Percentiles rank a stretch among this genome's conserved stretches.
These are phyloP conservation scores for Parietichytrium sp. DNA, from an alignment of 108 stramenopile genomes.

Conservation along the genomic window DNA sequence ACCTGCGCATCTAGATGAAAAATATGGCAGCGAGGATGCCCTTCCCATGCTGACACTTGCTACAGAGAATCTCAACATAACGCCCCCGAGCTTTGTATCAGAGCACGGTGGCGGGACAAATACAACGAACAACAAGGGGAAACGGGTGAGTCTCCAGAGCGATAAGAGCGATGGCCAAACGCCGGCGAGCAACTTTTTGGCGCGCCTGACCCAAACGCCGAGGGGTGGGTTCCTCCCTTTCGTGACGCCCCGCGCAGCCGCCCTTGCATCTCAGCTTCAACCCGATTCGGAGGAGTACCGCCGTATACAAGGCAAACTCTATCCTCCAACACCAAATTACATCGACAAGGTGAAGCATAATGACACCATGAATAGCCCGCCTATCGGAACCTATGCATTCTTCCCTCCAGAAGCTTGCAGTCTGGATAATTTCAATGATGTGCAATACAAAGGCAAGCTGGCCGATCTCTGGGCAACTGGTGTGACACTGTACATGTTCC, in stretches of 20 bases:
- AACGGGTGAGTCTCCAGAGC: too few relatives aligned
- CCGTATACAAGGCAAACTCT: not conserved
- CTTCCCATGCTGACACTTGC: not conserved
- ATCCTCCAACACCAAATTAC: not conserved
- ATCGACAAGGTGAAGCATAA: not conserved
- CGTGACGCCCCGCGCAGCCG: slow-evolving; percentile 22
- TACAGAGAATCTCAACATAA: not conserved
- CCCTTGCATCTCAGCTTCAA: not conserved
- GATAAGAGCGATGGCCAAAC: too few relatives aligned
- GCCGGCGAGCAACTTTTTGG: not conserved
- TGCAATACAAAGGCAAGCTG: slow-evolving; percentile 61
- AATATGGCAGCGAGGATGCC: too few relatives aligned
- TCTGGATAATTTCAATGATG: slow-evolving; percentile 26
- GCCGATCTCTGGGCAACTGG: slow-evolving; percentile 75
- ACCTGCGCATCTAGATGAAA: too few relatives aligned
- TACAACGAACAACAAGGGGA: too few relatives aligned
- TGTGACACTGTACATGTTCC: slow-evolving; percentile 68
- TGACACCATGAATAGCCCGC: slow-evolving; percentile 24
- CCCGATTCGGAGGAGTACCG: slow-evolving; percentile 9
- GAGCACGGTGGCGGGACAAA: too few relatives aligned
- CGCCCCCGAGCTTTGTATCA: too few relatives aligned
- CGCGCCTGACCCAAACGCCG: not conserved
- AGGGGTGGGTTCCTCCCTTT: not conserved
- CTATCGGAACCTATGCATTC: slow-evolving; percentile 26
- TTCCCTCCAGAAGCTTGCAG: slow-evolving; percentile 35